Base-by-base conservation (phyloP, 108 stramenopile genomes). In the Nitzschia palea region DNA sequence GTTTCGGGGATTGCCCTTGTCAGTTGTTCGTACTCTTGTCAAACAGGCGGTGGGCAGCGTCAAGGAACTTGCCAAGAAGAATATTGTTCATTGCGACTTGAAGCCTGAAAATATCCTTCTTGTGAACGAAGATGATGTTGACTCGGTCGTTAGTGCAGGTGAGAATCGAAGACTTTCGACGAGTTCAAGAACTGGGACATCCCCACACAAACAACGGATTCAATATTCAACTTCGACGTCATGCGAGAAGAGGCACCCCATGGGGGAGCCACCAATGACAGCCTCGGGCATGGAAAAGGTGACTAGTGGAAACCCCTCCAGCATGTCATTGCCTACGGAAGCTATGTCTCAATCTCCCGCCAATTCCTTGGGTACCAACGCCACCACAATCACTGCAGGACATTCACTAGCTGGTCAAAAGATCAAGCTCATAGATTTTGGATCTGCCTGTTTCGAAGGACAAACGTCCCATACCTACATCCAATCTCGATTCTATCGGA, bases 61-160 rank as follows among this genome's bases (percentile, higher is more conserved):
- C 9, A 76, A 73, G 58, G 75, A 85, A 58, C 53, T 99, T 40
- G 74, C 90, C 20, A 77, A 70, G 44, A 83, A 76, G 36, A 71
- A 69, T 45, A 85, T 99, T 28, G 95, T 99, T 4, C 98, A 99
- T 74, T 97, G 97, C 73, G 98, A 99, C 80, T 77, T 99, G 51
- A 99, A 99, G 68, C 98, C 98, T 0, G 98, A 99, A 58, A 99
- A 99, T 78, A 93, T 99, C 45, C 78, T 99, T 35, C 79, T 99
- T 63, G 84, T 86, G 22, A 51, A 56, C 43, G 76, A 81, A 17
- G 80, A 82, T 42, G 85, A 60, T 6, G 67, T 69, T 4, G 75
- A 76, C 1, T 44, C 56, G 1, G 65, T 86, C 4, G 74, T 81
- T 44, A 54, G 62, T 43, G 74, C 71, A 14, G 77, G 77, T 20